phyloP scores from a whole-genome alignment of 352 stramenopile species.

The Globisporangium solare region DNA sequence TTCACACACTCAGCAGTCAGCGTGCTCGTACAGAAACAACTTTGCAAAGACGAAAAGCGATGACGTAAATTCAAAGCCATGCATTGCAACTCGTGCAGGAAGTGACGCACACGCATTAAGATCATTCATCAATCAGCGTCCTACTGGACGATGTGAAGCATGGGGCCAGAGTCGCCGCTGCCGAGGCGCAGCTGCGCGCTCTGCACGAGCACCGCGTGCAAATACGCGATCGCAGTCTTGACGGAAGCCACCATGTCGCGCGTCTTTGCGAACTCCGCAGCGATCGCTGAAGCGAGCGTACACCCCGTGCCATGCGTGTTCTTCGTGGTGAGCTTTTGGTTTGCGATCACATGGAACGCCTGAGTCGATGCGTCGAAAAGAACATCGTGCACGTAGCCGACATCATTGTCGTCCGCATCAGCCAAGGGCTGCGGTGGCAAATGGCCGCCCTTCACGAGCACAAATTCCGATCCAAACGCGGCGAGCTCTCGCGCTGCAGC shows the following conservation, averaged over 20 bases:
- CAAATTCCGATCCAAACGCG: constrained; percentile 44
- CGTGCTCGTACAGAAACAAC: too few species aligned
- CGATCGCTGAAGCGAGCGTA: constrained; percentile 91
- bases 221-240: constrained; percentile 30
- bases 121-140: too few species aligned
- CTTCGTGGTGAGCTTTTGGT: constrained; percentile 30
- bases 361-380: constrained; percentile 21
- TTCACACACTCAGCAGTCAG: too few species aligned
- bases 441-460: constrained; percentile 94
- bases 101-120: too few species aligned
- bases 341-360: constrained; percentile 29
- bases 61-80: too few species aligned
- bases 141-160: constrained; percentile 34
- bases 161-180: constrained; percentile 30
- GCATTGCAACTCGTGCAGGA: too few species aligned
- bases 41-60: too few species aligned
- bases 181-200: constrained; percentile 33
- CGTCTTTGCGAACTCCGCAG: constrained; percentile 72
- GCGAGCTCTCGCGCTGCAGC: constrained; percentile 72
- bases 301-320: constrained; percentile 89
- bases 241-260: constrained; percentile 34
- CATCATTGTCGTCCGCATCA: not conserved
- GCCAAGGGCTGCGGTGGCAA: constrained; percentile 11
- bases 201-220: constrained; percentile 32
- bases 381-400: constrained; percentile 28